Percentiles rank a stretch among this genome's conserved stretches.
phyloP scores from a whole-genome alignment of 2,329 filamentous ascomycete species.

The Ascochyta fabae region DNA sequence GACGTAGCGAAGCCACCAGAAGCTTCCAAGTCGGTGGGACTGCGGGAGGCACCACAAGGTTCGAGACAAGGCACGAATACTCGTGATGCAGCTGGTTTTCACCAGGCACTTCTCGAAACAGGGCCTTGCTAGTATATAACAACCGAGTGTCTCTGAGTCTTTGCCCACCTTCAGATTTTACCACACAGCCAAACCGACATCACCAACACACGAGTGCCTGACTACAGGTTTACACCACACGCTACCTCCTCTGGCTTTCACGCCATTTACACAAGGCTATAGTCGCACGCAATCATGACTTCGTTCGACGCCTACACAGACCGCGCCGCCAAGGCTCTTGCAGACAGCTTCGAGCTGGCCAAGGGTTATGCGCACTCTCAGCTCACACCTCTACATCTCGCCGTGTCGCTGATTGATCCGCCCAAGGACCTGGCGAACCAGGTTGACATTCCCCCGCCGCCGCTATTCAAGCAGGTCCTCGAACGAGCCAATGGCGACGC shows the following conservation, averaged over 20 bases:
- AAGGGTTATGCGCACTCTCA: conserved; percentile 92
- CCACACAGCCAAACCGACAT: conserved; percentile 18
- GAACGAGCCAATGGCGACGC: conserved; percentile 93
- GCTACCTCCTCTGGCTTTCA: conserved; percentile 22
- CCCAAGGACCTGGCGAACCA: conserved; percentile 74
- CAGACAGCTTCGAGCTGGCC: conserved; percentile 85
- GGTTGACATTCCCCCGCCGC: conserved; percentile 65
- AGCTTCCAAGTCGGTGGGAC: conserved; percentile 30
- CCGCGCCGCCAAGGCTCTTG: conserved; percentile 85
- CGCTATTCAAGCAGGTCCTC: conserved; percentile 93
- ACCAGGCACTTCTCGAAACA: conserved; percentile 24
- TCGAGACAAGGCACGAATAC: conserved; percentile 27
- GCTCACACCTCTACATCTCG: conserved; percentile 87
- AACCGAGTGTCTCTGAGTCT: conserved; percentile 7
- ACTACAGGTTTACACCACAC: conserved; percentile 20
- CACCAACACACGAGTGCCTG: conserved; percentile 18
- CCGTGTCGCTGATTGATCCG: conserved; percentile 79
- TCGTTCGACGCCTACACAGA: conserved; percentile 92
- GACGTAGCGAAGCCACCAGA: conserved; percentile 27
- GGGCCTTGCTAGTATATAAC: conserved; percentile 33
- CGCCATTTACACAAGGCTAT: conserved; percentile 27
- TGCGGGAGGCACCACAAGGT: conserved; percentile 26
- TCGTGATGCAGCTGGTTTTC: conserved; percentile 34
- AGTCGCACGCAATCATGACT: conserved; percentile 62
- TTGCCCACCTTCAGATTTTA: conserved; percentile 18